Base-by-base conservation (phyloP, 441 rosid species). In the Populus hybrid region DNA sequence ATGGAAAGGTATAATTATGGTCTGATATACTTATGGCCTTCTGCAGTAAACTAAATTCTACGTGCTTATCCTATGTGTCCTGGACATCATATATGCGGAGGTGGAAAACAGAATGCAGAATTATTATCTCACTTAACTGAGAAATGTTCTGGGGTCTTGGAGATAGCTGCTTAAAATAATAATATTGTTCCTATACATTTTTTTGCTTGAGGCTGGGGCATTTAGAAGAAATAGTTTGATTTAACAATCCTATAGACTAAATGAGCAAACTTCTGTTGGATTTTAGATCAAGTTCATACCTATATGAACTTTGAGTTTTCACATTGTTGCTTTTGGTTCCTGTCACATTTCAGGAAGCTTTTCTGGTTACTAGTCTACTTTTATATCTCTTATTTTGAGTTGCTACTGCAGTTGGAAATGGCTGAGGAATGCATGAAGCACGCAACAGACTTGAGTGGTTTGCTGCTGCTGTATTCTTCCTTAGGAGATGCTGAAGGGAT, bases 401-500 rank as follows among this genome's bases (percentile, higher is more conserved):
- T 70, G 57, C 76, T 72, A 72, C 77, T 76, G 86, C 95, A 95
- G 99, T 83, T 94, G 81, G 94, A 86, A 75, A 92, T 94, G 99
- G 99, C 99, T 73, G 98, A 94, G 86, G 95, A 90, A 61, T 95
- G 99, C 86, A 92, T 95, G 99, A 90, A 83, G 85, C 82, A 84
- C 61, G 99, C 99, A 42, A 85, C 82, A 86, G 99, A 95, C 84
- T 87, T 91, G 91, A 94, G 98, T 85, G 98, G 98, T 76, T 86
- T 95, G 78, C 80, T 95, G 77, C 87, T 95, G 75, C 93, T 93
- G 32, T 94, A 95, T 89, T 94, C 99, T 79, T 93, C 99, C 38
- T 83, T 96, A 67, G 99, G 98, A 67, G 98, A 94, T 83, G 93
- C 94, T 12, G 98, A 93, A 78, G 99, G 99, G 81, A 89, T 96